Percentiles rank a stretch among this genome's conserved stretches.
Evolutionary conservation across 2,329 filamentous ascomycete species (phyloP).

Genomic region (Arthroderma sp.): DNA sequence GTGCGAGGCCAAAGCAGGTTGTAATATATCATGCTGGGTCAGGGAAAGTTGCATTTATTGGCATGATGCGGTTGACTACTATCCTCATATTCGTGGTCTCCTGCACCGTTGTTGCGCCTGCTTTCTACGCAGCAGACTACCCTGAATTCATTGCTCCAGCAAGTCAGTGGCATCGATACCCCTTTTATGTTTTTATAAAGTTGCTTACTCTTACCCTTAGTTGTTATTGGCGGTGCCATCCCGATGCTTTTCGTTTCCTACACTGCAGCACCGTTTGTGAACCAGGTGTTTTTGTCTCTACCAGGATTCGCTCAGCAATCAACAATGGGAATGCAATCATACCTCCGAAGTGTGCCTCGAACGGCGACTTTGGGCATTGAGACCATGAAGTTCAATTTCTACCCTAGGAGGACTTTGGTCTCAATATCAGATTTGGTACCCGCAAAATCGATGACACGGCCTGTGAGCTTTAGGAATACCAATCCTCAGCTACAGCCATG

Average conservation of each 20-base stretch:
- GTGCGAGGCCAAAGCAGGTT: constrained; percentile 30
- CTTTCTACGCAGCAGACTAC: constrained; percentile 35
- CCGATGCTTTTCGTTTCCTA: constrained; percentile 54
- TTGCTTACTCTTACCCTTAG: constrained; percentile 23
- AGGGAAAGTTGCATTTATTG: constrained; percentile 52
- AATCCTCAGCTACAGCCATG: constrained; percentile 24
- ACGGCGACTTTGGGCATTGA: constrained; percentile 32
- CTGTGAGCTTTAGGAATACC: constrained; percentile 29
- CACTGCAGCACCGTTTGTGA: constrained; percentile 56
- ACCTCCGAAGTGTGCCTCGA: constrained; percentile 31
- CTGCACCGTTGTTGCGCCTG: constrained; percentile 48
- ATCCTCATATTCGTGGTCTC: constrained; percentile 58
- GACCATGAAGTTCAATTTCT: constrained; percentile 33
- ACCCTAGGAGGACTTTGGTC: constrained; percentile 30
- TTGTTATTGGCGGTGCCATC: constrained; percentile 46
- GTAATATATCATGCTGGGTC: constrained; percentile 67
- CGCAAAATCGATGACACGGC: constrained; percentile 22
- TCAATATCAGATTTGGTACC: constrained; percentile 29
- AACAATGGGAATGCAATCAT: constrained; percentile 32
- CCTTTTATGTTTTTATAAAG: background rate
- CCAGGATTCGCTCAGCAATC: constrained; percentile 53
- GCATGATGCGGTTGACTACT: constrained; percentile 56
- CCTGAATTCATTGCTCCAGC: constrained; percentile 30
- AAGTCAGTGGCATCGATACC: constrained; percentile 18
- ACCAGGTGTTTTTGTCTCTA: constrained; percentile 55